phyloP scores from a whole-genome alignment of 768 basidiomycete genomes.

The Naganishia antarctica region DNA sequence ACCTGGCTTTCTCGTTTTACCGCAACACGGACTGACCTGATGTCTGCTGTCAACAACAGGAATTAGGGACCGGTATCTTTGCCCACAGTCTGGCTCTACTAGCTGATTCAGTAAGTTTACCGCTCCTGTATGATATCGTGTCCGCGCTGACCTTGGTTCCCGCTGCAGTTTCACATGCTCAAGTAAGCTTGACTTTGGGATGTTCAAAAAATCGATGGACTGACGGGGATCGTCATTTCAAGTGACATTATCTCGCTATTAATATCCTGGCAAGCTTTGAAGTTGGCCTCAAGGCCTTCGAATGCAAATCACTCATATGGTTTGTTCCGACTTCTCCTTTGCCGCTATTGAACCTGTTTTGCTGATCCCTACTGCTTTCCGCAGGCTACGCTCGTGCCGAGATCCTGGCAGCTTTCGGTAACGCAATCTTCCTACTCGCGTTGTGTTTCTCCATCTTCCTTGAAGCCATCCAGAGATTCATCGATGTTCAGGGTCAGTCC shows the following conservation, averaged over 20 bases:
- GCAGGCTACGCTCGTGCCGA: slow-evolving; percentile 79
- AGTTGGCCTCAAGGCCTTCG: slow-evolving; percentile 49
- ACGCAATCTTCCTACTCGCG: slow-evolving; percentile 93
- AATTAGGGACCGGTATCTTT: slow-evolving; percentile 20
- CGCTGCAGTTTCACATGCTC: slow-evolving; percentile 85
- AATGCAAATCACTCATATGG: slow-evolving; percentile 5
- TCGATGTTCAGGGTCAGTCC: slow-evolving; percentile 55
- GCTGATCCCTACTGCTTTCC: no score
- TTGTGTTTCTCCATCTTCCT: slow-evolving; percentile 92
- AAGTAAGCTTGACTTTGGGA: slow-evolving; percentile 59
- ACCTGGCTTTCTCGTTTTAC: no score
- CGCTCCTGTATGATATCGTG: no score
- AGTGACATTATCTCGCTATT: slow-evolving; percentile 91
- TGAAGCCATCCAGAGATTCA: slow-evolving; percentile 87
- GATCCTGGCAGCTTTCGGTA: slow-evolving; percentile 87
- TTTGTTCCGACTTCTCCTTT: slow-evolving; percentile 51
- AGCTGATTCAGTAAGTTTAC: slow-evolving; percentile 9
- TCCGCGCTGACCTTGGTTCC: no score
- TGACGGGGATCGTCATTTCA: no score
- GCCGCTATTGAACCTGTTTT: slow-evolving; percentile 66
- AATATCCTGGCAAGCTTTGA: slow-evolving; percentile 93
- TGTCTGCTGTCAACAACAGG: background rate
- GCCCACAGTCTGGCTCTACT: slow-evolving; percentile 10
- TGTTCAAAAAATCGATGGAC: no score
- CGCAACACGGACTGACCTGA: no score